Percentiles rank a stretch among this genome's conserved stretches.
Evolutionary conservation across 148 eudicot genomes (phyloP).

Genomic region (Suaeda aralocaspica): DNA sequence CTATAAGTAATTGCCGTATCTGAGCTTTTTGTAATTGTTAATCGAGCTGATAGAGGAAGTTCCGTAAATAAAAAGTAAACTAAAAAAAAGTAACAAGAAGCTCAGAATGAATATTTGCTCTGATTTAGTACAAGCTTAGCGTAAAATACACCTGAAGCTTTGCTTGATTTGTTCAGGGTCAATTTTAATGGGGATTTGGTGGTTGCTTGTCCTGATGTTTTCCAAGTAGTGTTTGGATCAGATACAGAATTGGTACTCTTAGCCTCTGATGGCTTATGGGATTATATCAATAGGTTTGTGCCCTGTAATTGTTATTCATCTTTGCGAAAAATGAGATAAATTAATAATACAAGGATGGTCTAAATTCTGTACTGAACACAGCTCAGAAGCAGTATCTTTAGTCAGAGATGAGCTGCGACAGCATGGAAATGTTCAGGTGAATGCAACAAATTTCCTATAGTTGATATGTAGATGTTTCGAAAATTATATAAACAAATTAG

Average conservation of each 20-base stretch:
- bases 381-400: constrained; percentile 70
- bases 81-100: no score
- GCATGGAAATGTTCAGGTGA: constrained; percentile 92
- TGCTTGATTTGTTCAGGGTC: constrained; percentile 40
- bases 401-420: constrained; percentile 72
- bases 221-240: constrained; percentile 58
- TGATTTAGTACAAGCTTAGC: background rate
- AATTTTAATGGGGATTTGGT: constrained; percentile 64
- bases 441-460: background rate
- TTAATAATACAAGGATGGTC: background rate
- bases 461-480: background rate
- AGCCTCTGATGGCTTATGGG: constrained; percentile 99
- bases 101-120: no score
- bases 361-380: constrained; percentile 32
- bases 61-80: no score
- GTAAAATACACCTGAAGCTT: background rate
- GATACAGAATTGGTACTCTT: constrained; percentile 72
- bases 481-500: background rate
- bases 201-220: constrained; percentile 71
- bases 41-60: no score
- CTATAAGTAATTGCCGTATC: background rate
- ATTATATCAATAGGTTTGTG: constrained; percentile 76
- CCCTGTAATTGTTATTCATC: background rate
- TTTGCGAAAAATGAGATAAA: background rate
- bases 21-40: background rate